Percentiles rank a stretch among this genome's conserved stretches.
phyloP scores from a whole-genome alignment of 1,139 yeast species.

The Fermentozyma sake region DNA sequence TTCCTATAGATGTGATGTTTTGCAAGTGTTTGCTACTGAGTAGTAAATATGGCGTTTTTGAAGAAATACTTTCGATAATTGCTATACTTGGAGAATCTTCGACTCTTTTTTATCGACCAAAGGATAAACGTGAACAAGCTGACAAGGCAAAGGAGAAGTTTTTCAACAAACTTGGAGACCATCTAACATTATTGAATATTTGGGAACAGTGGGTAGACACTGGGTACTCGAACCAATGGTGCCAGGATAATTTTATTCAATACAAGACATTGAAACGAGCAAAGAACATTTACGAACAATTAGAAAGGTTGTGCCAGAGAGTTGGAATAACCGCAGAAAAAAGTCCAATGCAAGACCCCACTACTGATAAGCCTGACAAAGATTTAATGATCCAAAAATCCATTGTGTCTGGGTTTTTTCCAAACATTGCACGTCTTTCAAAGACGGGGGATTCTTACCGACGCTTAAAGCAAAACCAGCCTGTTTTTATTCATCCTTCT shows the following conservation, averaged over 20 bases:
- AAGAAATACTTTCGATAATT: conserved; percentile 65
- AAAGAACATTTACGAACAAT: conserved; percentile 68
- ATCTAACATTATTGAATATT: conserved; percentile 65
- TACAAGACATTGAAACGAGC: conserved; percentile 68
- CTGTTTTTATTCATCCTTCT: conserved; percentile 81
- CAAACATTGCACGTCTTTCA: conserved; percentile 68
- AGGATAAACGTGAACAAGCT: conserved; percentile 63
- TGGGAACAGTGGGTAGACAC: conserved; percentile 75
- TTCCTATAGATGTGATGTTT: conserved; percentile 88
- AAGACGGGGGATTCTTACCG: conserved; percentile 69
- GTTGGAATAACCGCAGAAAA: conserved; percentile 41
- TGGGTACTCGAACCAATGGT: conserved; percentile 77
- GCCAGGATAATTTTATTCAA: conserved; percentile 79
- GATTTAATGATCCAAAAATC: conserved; percentile 54
- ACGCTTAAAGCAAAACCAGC: conserved; percentile 57
- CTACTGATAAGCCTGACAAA: too few species aligned
- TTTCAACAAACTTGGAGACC: conserved; percentile 64
- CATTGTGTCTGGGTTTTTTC: conserved; percentile 77
- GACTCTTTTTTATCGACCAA: conserved; percentile 68
- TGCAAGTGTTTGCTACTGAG: conserved; percentile 72
- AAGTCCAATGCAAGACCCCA: conserved; percentile 13
- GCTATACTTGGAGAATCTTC: conserved; percentile 83
- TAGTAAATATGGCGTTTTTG: conserved; percentile 52
- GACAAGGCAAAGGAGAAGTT: conserved; percentile 59
- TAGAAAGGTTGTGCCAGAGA: conserved; percentile 56